A percentile compares a stretch with the other conserved stretches of the same genome.
These are phyloP conservation scores for Luffa aegyptiaca DNA, from an alignment of 306 rosid species.

Conservation along the genomic window DNA sequence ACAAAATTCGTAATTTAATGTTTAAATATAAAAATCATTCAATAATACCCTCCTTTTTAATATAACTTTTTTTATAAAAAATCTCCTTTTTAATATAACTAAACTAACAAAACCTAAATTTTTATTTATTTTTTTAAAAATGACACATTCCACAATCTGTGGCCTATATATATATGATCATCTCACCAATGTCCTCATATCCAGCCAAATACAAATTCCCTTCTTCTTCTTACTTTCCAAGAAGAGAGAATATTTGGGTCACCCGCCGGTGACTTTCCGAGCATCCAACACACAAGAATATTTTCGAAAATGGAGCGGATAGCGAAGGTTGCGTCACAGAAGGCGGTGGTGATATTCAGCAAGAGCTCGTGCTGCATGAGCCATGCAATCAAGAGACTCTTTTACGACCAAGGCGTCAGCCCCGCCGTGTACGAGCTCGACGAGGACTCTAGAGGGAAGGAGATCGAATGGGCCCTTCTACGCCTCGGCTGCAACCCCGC, in stretches of 20 bases:
- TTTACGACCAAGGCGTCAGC: conserved; percentile 87
- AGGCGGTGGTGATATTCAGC: conserved; percentile 95
- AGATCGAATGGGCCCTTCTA: conserved; percentile 81
- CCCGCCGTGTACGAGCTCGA: conserved; percentile 78
- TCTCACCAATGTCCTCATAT: background rate
- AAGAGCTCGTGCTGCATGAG: conserved; percentile 98
- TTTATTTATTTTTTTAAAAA: no score
- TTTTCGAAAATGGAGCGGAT: conserved; percentile 49
- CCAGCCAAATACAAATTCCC: background rate
- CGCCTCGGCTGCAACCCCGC: conserved; percentile 85
- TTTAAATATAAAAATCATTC: no score
- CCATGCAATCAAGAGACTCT: conserved; percentile 80
- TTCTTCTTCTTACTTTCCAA: background rate
- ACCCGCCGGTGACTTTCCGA: background rate
- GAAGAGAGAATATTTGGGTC: no score
- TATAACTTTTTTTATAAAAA: no score
- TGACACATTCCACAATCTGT: background rate
- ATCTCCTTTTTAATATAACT: no score
- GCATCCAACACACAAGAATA: background rate
- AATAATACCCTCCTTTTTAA: no score
- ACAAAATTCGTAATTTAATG: no score
- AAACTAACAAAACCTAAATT: no score
- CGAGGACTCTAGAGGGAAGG: conserved; percentile 64
- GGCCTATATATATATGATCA: background rate
- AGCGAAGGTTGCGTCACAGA: conserved; percentile 61